Evolutionary conservation across 805 yeast genomes (phyloP).

Genomic region (Myxozyma lipomycoides): DNA sequence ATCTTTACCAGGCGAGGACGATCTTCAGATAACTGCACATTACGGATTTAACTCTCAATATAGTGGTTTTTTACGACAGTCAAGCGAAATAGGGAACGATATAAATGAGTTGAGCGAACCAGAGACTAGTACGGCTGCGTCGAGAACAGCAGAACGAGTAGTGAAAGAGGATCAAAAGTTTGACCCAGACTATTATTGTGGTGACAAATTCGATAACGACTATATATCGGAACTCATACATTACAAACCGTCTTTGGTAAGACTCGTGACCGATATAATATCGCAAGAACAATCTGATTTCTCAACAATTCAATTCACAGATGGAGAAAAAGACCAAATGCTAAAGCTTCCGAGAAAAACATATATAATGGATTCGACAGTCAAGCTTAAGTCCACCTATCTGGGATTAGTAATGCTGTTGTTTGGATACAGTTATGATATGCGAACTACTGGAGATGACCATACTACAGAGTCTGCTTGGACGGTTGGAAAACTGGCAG

Average conservation of each 20-base stretch:
- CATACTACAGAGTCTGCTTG: constrained; percentile 85
- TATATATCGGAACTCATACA: constrained; percentile 46
- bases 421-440: constrained; percentile 72
- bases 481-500: constrained; percentile 83
- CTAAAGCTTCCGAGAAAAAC: constrained; percentile 60
- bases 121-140: constrained; percentile 56
- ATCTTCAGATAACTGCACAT: constrained; percentile 35
- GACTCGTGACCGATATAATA: not conserved
- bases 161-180: constrained; percentile 69
- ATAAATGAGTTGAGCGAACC: constrained; percentile 84
- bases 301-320: constrained; percentile 48
- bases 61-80: constrained; percentile 56
- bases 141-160: constrained; percentile 62
- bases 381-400: constrained; percentile 52
- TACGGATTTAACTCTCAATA: constrained; percentile 83
- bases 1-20: constrained; percentile 37
- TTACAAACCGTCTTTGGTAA: constrained; percentile 40
- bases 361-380: constrained; percentile 46
- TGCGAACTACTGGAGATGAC: constrained; percentile 65
- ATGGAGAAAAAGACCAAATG: constrained; percentile 64
- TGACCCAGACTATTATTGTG: constrained; percentile 83
- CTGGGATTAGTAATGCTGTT: constrained; percentile 61
- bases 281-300: constrained; percentile 8
- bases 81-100: constrained; percentile 80
- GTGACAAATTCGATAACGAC: constrained; percentile 62